These are phyloP conservation scores for Suhomyces kilbournensis DNA, from an alignment of 805 yeast genomes.

Conservation along the genomic window DNA sequence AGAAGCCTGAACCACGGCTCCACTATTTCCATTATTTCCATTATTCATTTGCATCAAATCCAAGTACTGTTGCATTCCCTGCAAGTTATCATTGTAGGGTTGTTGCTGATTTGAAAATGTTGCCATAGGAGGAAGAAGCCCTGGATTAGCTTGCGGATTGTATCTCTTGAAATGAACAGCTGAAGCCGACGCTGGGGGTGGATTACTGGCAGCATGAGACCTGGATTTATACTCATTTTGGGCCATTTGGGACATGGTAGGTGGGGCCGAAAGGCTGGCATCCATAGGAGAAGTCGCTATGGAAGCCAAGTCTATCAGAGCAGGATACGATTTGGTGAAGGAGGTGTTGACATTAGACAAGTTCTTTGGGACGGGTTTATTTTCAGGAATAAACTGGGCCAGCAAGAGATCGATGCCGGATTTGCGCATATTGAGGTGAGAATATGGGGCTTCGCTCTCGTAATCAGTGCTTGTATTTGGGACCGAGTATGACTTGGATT, in stretches of 20 bases:
- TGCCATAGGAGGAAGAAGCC: slow-evolving; percentile 34
- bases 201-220: neutral
- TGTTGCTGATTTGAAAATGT: slow-evolving; percentile 16
- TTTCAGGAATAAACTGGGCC: slow-evolving; percentile 20
- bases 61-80: neutral
- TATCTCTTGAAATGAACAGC: neutral
- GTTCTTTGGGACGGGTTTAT: neutral
- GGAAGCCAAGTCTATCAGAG: slow-evolving; percentile 53
- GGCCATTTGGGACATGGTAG: slow-evolving; percentile 6
- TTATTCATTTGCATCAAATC: slow-evolving; percentile 3
- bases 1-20: slow-evolving; percentile 2
- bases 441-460: neutral
- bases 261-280: slow-evolving; percentile 10
- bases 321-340: slow-evolving; percentile 42
- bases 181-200: neutral
- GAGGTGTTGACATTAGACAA: slow-evolving; percentile 9
- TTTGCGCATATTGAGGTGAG: neutral
- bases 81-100: neutral
- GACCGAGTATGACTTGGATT: slow-evolving; percentile 11
- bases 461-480: slow-evolving; percentile 5
- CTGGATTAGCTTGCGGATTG: neutral
- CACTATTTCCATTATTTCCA: neutral
- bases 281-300: slow-evolving; percentile 37
- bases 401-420: slow-evolving; percentile 22
- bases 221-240: neutral